phyloP scores from a whole-genome alignment of 192 early-diverging fungal species.

The Helicostylum pulchrum region DNA sequence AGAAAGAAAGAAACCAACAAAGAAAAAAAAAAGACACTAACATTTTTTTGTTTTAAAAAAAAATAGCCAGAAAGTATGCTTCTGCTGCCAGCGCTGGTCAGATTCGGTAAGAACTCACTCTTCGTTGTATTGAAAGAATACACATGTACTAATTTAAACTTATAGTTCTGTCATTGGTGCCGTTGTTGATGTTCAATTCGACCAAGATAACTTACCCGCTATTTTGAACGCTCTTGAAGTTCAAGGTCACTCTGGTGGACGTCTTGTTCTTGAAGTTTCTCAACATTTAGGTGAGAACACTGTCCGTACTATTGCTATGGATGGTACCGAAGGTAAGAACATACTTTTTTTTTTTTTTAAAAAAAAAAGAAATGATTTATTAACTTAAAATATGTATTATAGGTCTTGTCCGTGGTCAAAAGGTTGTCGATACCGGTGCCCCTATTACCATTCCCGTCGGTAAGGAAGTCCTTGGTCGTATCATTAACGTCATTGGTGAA shows the following conservation, averaged over 20 bases:
- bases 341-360: no score
- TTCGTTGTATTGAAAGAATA: no score
- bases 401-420: conserved; percentile 93
- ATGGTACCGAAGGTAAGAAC: conserved; percentile 78
- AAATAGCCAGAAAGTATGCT: conserved; percentile 16
- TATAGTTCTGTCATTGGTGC: conserved; percentile 96
- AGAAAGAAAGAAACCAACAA: not conserved
- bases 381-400: not conserved
- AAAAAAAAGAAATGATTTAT: no score
- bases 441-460: conserved; percentile 94
- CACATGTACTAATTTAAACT: conserved; percentile 41
- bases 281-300: conserved; percentile 99
- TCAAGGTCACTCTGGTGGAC: conserved; percentile 68
- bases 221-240: conserved; percentile 98
- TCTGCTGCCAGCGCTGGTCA: conserved; percentile 21
- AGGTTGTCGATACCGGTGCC: conserved; percentile 88
- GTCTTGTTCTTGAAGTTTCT: conserved; percentile 93
- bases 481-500: conserved; percentile 99
- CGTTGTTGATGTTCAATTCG: conserved; percentile 98
- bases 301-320: conserved; percentile 99
- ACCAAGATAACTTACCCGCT: conserved; percentile 83
- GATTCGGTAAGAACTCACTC: conserved; percentile 28
- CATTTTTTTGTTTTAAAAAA: not conserved
- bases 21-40: not conserved
- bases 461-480: conserved; percentile 94